A percentile compares a stretch with the other conserved stretches of the same genome.
Conservation (phyloP, 73 alveolate species). For the Durusdinium trenchii region DNA sequence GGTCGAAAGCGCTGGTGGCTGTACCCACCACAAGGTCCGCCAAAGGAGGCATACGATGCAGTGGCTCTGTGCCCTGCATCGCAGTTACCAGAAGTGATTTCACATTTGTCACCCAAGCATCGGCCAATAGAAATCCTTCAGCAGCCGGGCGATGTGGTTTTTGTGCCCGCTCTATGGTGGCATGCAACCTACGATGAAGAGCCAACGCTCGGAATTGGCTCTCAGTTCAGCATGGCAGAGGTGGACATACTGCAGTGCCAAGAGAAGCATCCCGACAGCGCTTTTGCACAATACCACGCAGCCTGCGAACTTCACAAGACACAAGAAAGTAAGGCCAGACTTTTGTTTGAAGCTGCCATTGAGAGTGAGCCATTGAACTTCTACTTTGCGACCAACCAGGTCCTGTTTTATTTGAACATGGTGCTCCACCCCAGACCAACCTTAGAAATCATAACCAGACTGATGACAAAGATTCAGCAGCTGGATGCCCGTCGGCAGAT, state of each 20-base stretch:
- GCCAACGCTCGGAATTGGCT: constrained; percentile 68
- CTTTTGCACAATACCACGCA: constrained; percentile 81
- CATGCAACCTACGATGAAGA: constrained; percentile 92
- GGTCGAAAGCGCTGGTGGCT: constrained; percentile 86
- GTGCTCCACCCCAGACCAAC: constrained; percentile 65
- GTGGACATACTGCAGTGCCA: constrained; percentile 68
- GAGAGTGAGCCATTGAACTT: constrained; percentile 82
- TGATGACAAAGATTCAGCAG: constrained; percentile 18
- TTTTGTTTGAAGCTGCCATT: constrained; percentile 70
- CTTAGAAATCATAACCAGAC: constrained; percentile 1
- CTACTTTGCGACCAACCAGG: constrained; percentile 86
- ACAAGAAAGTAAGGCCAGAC: constrained; percentile 50
- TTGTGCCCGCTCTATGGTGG: constrained; percentile 95
- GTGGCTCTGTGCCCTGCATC: constrained; percentile 76
- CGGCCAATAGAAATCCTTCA: constrained; percentile 72
- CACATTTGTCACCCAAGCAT: constrained; percentile 23
- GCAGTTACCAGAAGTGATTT: constrained; percentile 20
- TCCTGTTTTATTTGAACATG: constrained; percentile 78
- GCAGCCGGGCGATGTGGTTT: constrained; percentile 50
- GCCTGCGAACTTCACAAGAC: constrained; percentile 87
- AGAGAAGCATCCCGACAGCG: constrained; percentile 41
- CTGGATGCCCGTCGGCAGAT: constrained; percentile 79
- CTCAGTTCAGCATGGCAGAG: constrained; percentile 95
- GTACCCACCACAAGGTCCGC: constrained; percentile 85
- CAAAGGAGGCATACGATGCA: constrained; percentile 39